Evolutionary conservation across 1,139 yeast genomes (phyloP), one percentile per base, ranked within the genome.

Genomic region (Yamadazyma dushanensis): DNA sequence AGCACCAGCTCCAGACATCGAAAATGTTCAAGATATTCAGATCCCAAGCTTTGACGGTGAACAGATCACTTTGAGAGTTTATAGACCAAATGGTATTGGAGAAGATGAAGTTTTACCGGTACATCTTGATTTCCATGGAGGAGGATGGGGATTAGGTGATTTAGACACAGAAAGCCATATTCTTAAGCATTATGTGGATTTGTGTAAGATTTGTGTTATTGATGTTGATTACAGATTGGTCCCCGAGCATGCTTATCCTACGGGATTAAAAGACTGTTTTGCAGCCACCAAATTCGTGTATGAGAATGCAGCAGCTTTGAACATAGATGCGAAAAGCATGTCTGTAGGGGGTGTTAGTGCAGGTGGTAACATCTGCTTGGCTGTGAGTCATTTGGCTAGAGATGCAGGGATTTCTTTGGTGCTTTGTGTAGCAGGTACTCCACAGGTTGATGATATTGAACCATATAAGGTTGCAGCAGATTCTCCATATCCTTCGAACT

Each of bases 211-310:
- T 32, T 48, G 65, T 16, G 73, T 67, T 4, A 47, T 66, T 13
- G 54, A 60, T 21, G 65, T 70, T 14, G 75, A 70, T 41, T 71
- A 71, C 47, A 49, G 76, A 30, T 50, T 68, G 33, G 76, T 76
- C 0, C 80, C 80, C 1, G 77, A 74, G 43, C 49, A 56, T 39
- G 73, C 76, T 6, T 75, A 56, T 44, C 80, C 80, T 2, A 70
- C 74, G 5, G 63, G 70, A 26, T 61, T 69, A 3, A 61, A 68
- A 16, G 78, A 73, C 47, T 51, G 74, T 26, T 68, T 57, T 49
- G 74, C 60, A 27, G 47, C 61, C 3, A 39, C 49, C 20, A 32
- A 56, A 29, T 58, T 51, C 45, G 50, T 48, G 2, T 41, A 46
- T 26, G 47, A 46, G 20, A 34, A 42, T n/a, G 56, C 49, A 1